Evolutionary conservation across 306 rosid species (phyloP).

Genomic region (Vigna mungo): DNA sequence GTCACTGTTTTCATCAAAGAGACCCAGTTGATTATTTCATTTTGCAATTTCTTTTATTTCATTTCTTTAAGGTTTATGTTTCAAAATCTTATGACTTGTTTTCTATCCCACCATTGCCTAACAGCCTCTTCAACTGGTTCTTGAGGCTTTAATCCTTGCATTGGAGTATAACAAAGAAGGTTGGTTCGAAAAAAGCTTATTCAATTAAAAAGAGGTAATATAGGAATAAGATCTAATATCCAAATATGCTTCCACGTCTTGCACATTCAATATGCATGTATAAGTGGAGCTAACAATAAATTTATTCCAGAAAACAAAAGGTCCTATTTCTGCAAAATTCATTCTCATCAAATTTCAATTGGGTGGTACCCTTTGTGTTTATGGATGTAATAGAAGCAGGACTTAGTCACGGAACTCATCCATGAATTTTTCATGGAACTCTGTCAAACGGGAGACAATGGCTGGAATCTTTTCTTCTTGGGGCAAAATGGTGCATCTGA

Average conservation of each 20-base stretch:
- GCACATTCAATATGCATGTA: constrained; percentile 41
- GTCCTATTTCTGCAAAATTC: constrained; percentile 27
- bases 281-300: constrained; percentile 18
- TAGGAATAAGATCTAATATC: background rate
- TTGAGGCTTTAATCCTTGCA: too few species aligned
- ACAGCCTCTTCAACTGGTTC: too few species aligned
- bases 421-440: constrained; percentile 82
- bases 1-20: too few species aligned
- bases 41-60: too few species aligned
- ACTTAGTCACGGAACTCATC: constrained; percentile 70
- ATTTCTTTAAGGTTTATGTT: too few species aligned
- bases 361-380: constrained; percentile 35
- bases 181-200: background rate
- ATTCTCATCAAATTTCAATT: constrained; percentile 9
- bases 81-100: too few species aligned
- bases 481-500: constrained; percentile 94
- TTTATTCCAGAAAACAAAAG: constrained; percentile 24
- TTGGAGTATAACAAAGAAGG: too few species aligned
- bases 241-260: background rate
- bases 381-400: background rate
- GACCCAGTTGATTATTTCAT: too few species aligned
- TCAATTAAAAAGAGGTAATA: background rate
- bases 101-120: too few species aligned
- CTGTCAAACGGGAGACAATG: constrained; percentile 71
- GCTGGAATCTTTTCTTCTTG: constrained; percentile 98